Conservation (phyloP, 495 filamentous ascomycete species). For the Cryomyces antarcticus region DNA sequence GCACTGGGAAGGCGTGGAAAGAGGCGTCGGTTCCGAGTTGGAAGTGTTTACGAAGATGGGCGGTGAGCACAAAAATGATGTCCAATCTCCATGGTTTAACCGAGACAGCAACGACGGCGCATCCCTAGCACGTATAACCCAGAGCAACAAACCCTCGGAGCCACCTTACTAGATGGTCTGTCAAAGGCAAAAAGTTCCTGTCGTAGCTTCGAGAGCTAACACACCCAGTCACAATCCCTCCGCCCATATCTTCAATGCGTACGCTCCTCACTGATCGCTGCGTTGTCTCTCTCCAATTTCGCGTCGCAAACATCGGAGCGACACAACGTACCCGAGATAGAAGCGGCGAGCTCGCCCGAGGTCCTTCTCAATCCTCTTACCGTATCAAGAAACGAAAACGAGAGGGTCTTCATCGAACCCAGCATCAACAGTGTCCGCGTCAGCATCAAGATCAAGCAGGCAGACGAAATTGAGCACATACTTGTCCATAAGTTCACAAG, state of each 20-base stretch:
- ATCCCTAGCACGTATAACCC: no score
- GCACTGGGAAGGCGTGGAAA: no score
- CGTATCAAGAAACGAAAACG: slow-evolving; percentile 84
- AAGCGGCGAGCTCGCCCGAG: slow-evolving; percentile 80
- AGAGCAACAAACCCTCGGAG: no score
- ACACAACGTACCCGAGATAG: slow-evolving; percentile 95
- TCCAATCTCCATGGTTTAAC: no score
- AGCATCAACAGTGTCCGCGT: slow-evolving; percentile 89
- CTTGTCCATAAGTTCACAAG: slow-evolving; percentile 94
- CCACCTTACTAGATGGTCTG: no score
- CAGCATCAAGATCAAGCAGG: slow-evolving; percentile 96
- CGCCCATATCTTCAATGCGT: slow-evolving; percentile 95
- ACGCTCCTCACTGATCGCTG: slow-evolving; percentile 79
- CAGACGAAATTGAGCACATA: slow-evolving; percentile 95
- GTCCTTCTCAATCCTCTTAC: slow-evolving; percentile 80
- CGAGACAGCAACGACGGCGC: no score
- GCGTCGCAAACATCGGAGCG: slow-evolving; percentile 88
- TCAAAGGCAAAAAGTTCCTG: no score
- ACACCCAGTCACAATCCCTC: slow-evolving; percentile 67
- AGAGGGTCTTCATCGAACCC: slow-evolving; percentile 82
- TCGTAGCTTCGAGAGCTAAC: not conserved
- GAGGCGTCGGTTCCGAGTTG: no score
- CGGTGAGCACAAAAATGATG: no score
- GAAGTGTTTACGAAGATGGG: no score
- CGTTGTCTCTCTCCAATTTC: slow-evolving; percentile 90